A percentile compares a stretch with the other conserved stretches of the same genome.
Conservation (phyloP, 2,329 filamentous ascomycete genomes). For the Phaeosphaeriaceae sp. region DNA sequence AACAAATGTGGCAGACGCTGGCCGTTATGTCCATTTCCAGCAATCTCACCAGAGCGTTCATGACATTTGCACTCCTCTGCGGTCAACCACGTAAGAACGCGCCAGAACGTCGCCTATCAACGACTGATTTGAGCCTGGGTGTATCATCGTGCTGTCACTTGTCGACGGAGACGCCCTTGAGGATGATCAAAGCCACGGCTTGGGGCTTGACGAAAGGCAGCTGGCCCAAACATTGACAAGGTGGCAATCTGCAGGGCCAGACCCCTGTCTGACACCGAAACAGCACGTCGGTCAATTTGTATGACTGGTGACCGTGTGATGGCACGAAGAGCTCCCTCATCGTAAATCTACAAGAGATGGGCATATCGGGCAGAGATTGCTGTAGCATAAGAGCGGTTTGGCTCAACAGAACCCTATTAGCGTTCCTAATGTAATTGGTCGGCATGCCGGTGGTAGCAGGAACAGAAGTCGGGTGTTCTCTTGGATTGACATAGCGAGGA, state of each 20-base stretch:
- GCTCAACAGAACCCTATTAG: no score
- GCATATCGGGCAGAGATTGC: background rate
- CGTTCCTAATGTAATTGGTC: no score
- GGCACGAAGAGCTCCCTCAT: background rate
- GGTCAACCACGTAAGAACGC: background rate
- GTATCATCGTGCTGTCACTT: background rate
- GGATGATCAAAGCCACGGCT: background rate
- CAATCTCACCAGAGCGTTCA: background rate
- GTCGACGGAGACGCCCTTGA: background rate
- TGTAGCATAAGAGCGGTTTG: no score
- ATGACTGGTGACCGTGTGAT: background rate
- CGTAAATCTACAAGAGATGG: background rate
- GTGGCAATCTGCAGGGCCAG: constrained; percentile 6
- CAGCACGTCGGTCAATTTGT: background rate
- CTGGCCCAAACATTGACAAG: background rate
- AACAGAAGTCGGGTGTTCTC: no score
- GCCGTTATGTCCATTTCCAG: no score
- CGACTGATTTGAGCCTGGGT: background rate
- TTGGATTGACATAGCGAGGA: no score
- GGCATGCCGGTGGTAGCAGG: no score
- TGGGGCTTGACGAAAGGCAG: background rate
- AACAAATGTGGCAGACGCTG: no score
- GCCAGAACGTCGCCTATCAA: background rate
- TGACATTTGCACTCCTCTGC: background rate
- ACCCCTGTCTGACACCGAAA: background rate